Evolutionary conservation across 106 monocot genomes (phyloP), one percentile per base, ranked within the genome.

Genomic region (Dendrobium nobile): DNA sequence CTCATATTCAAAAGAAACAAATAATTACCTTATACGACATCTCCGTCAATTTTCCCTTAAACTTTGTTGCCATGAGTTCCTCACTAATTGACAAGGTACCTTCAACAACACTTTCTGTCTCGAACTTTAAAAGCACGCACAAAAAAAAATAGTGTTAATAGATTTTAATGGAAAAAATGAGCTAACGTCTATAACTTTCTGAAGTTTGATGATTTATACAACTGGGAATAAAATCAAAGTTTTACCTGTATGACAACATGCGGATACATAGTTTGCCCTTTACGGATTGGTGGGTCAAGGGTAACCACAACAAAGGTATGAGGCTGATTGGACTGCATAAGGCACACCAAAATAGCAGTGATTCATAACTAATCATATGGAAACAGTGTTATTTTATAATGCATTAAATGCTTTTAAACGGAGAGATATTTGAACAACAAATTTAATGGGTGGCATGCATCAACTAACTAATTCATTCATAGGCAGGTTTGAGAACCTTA

Each of bases 201-300:
- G 20, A 70, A 70, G 33, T 33, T 70, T 70, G 67, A 67, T 15
- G 13, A 37, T 31, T 70, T 31, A 70, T 33, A 70, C 17, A 70
- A 70, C 70, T 11, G 7, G 19, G 22, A 19, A n/a, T 1, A 28
- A 19, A 74, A 74, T 42, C 9, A 76, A 51, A 47, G 41, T 4
- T 24, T 44, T 82, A 98, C 99, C 95, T 99, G 99, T 80, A 99
- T 82, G 47, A 99, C 95, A 82, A 99, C 93, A 89, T 99, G 95
- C 0, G 99, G 99, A 79, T 99, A 99, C 65, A 93, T 59, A 54
- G 99, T 99, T 86, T 93, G 93, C 78, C 99, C 99, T 87, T 99
- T 99, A 37, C 95, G 95, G 72, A 99, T 99, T 47, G 99, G 99
- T 26, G 99, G 99, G 72, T 99, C 99, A 85, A 99, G 95, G 56